Evolutionary conservation across 2,329 filamentous ascomycete species (phyloP).

Genomic region (Sphaerulina vaccinii): DNA sequence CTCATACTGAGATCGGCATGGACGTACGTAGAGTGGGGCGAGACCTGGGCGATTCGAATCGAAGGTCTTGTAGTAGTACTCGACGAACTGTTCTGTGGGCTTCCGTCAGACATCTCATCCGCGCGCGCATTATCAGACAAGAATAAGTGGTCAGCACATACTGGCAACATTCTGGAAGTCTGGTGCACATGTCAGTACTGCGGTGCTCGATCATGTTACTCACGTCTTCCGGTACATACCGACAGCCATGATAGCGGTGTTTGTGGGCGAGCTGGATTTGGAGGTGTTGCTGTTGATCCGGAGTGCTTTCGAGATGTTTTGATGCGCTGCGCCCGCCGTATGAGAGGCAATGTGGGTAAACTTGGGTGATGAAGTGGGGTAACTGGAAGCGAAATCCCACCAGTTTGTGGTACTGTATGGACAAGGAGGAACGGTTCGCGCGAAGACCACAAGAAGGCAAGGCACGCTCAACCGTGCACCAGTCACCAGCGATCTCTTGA

Average conservation of each 20-base stretch:
- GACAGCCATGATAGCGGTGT: neutral
- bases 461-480: no score
- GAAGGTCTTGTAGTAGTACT: constrained; percentile 89
- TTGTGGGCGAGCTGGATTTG: neutral
- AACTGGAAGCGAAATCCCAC: neutral
- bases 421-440: no score
- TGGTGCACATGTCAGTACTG: constrained; percentile 18
- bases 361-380: no score
- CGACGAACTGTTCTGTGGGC: constrained; percentile 75
- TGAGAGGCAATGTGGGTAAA: no score
- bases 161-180: constrained; percentile 38
- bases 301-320: neutral
- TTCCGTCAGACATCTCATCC: constrained; percentile 5
- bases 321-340: neutral
- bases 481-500: no score
- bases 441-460: no score
- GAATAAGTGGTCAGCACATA: constrained; percentile 22
- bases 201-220: no score
- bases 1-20: no score
- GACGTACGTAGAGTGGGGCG: constrained; percentile 71
- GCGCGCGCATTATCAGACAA: neutral
- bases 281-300: no score
- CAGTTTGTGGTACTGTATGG: no score
- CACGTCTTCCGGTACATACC: no score
- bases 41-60: constrained; percentile 68